Evolutionary conservation across 208 protist genomes (phyloP).

Genomic region (Acanthamoeba healyi): DNA sequence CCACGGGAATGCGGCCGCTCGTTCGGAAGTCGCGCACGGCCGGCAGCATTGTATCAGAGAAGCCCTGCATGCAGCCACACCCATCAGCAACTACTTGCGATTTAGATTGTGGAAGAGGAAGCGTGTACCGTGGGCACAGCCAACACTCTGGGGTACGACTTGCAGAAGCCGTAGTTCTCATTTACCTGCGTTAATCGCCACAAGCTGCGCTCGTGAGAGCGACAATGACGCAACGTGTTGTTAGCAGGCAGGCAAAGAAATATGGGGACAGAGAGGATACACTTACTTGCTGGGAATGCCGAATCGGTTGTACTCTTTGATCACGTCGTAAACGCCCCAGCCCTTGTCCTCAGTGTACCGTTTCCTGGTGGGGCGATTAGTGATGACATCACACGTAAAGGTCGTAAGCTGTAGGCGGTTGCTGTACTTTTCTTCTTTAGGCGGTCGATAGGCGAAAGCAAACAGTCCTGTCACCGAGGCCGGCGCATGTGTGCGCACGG

Average conservation of each 20-base stretch:
- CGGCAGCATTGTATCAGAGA: constrained; percentile 5
- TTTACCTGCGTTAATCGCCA: constrained; percentile 51
- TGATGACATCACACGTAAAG: not conserved
- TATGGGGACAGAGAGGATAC: too few species aligned
- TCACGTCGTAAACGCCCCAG: constrained; percentile 17
- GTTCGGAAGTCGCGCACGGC: constrained; percentile 71
- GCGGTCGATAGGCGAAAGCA: constrained; percentile 34
- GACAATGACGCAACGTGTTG: not conserved
- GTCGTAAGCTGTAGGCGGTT: too few species aligned
- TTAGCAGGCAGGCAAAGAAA: too few species aligned
- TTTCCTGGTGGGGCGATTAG: not conserved
- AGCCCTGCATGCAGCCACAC: not conserved
- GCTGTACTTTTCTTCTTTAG: constrained; percentile 9
- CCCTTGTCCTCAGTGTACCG: not conserved
- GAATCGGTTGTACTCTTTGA: not conserved
- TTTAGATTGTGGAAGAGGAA: not conserved
- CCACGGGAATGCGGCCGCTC: constrained; percentile 78
- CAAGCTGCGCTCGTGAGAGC: not conserved
- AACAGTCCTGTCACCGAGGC: constrained; percentile 14
- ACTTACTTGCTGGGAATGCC: constrained; percentile 5
- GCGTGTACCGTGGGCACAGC: not conserved
- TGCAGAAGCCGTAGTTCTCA: constrained; percentile 25
- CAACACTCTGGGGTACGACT: constrained; percentile 27
- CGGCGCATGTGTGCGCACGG: constrained; percentile 8
- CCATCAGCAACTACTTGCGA: not conserved